Evolutionary conservation across 78 protist genomes (phyloP).

Genomic region (Dictyostelium brefeldianum): DNA sequence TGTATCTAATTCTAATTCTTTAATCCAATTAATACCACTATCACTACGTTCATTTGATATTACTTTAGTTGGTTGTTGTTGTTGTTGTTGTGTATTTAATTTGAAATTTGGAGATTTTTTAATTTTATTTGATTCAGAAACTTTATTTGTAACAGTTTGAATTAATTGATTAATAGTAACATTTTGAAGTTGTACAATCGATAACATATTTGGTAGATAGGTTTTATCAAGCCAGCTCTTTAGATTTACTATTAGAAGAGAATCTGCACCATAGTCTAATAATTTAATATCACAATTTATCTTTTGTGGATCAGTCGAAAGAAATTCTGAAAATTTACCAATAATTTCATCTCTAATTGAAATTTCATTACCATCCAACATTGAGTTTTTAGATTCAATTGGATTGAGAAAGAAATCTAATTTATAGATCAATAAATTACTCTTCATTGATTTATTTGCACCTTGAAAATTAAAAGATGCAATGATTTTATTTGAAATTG

Average conservation of each 20-base stretch:
- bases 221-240: not conserved
- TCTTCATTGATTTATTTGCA: not conserved
- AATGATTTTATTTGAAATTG: not conserved
- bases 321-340: not conserved
- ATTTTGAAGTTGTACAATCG: not conserved
- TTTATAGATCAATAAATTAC: not conserved
- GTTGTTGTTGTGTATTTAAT: no score
- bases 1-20: not conserved
- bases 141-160: not conserved
- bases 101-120: not conserved
- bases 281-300: slow-evolving; percentile 8
- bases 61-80: no score
- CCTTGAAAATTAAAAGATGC: not conserved
- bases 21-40: not conserved
- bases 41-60: no score
- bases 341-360: not conserved
- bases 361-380: not conserved
- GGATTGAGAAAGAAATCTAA: not conserved
- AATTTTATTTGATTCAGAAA: not conserved
- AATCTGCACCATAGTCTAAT: slow-evolving; percentile 47
- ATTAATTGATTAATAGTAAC: not conserved
- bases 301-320: not conserved
- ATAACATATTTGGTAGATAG: not conserved
- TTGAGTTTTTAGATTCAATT: not conserved
- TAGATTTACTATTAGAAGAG: slow-evolving; percentile 12